Evolutionary conservation across 106 monocot species (phyloP).

Genomic region (Ottelia alismoides): DNA sequence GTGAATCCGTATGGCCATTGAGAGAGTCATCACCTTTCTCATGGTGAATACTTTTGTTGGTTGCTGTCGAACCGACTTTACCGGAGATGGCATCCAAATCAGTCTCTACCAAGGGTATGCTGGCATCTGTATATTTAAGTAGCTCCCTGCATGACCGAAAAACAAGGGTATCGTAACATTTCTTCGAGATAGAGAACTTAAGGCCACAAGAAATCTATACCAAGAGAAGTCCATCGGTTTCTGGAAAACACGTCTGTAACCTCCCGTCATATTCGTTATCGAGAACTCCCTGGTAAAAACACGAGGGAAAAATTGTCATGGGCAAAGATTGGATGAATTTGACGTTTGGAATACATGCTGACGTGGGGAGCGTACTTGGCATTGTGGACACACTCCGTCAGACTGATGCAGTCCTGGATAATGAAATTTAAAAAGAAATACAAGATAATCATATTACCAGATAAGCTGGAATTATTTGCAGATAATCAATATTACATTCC

Average conservation of each 20-base stretch:
- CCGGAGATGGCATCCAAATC: conserved; percentile 59
- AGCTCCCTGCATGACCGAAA: conserved; percentile 41
- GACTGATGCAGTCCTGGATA: conserved; percentile 70
- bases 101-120: conserved; percentile 43
- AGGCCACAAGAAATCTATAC: conserved; percentile 15
- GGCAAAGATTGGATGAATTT: too few relatives aligned
- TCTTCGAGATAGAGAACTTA: not conserved
- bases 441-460: too few relatives aligned
- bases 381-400: conserved; percentile 69
- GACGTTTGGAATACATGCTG: too few relatives aligned
- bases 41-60: too few relatives aligned
- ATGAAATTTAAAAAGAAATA: not conserved
- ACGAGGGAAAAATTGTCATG: not conserved
- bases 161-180: not conserved
- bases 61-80: too few relatives aligned
- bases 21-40: too few relatives aligned
- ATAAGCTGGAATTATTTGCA: too few relatives aligned
- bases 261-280: conserved; percentile 75
- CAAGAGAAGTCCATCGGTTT: conserved; percentile 61
- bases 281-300: conserved; percentile 68
- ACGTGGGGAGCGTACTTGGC: conserved; percentile 48
- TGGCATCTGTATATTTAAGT: conserved; percentile 42
- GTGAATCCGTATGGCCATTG: too few relatives aligned
- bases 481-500: too few relatives aligned
- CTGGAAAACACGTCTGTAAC: conserved; percentile 70